Evolutionary conservation across 176 grass and related monocot species (phyloP).

Genomic region (Canna indica): DNA sequence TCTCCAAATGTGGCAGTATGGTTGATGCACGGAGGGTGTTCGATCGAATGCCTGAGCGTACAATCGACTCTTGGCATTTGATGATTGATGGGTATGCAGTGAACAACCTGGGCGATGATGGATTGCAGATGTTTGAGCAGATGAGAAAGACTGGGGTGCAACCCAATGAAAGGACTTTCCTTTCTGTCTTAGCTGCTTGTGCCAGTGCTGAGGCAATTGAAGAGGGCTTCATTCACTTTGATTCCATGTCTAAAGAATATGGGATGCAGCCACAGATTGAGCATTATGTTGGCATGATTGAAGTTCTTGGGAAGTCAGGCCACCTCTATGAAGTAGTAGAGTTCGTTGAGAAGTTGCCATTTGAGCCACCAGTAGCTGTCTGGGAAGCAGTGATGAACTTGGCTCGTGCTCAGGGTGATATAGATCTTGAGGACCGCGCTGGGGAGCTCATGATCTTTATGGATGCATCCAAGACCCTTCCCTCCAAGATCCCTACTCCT

Average conservation of each 20-base stretch:
- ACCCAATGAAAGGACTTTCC: not conserved
- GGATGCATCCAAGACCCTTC: slow-evolving; percentile 3
- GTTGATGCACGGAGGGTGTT: slow-evolving; percentile 6
- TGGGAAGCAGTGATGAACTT: slow-evolving; percentile 12
- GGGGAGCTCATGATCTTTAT: slow-evolving; percentile 4
- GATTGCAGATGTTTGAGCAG: slow-evolving; percentile 10
- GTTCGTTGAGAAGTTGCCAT: slow-evolving; percentile 12
- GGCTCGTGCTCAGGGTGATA: slow-evolving; percentile 6
- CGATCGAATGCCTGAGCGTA: slow-evolving; percentile 9
- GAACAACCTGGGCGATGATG: slow-evolving; percentile 8
- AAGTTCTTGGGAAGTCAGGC: slow-evolving; percentile 8
- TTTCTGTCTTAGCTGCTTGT: slow-evolving; percentile 6
- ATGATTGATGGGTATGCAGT: slow-evolving; percentile 14
- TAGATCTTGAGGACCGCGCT: slow-evolving; percentile 14
- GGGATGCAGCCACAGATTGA: slow-evolving; percentile 6
- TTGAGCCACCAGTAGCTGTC: slow-evolving; percentile 7
- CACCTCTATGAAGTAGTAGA: not conserved
- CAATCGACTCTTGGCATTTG: slow-evolving; percentile 8
- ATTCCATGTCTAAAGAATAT: slow-evolving; percentile 1
- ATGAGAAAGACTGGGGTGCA: slow-evolving; percentile 5
- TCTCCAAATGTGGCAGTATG: slow-evolving; percentile 9
- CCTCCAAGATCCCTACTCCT: not conserved
- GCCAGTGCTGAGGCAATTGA: slow-evolving; percentile 8
- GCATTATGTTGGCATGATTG: slow-evolving; percentile 8
- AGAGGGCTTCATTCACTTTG: slow-evolving; percentile 9